phyloP scores from a whole-genome alignment of 2,329 filamentous ascomycete species.

The Aspergillus pseudoglaucus region DNA sequence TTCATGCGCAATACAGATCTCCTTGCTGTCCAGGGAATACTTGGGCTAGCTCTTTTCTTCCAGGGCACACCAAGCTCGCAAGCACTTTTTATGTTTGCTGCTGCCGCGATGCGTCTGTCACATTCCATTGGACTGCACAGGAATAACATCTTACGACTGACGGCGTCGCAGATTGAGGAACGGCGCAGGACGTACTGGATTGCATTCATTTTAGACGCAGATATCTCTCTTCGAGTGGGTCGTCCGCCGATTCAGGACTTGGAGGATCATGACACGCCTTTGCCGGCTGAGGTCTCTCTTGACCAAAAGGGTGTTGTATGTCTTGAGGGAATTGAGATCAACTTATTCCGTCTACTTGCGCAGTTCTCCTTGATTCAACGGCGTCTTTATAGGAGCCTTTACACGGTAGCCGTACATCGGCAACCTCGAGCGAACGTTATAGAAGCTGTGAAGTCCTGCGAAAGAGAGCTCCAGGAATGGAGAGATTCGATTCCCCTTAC shows the following conservation, averaged over 20 bases:
- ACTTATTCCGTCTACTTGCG: conserved; percentile 10
- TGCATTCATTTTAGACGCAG: conserved; percentile 17
- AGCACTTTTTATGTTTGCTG: conserved; percentile 15
- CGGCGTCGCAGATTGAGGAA: conserved; percentile 9
- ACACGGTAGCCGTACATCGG: conserved; percentile 3
- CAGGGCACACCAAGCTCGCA: conserved; percentile 18
- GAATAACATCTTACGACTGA: conserved; percentile 7
- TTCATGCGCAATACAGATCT: conserved; percentile 13
- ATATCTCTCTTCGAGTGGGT: conserved; percentile 14
- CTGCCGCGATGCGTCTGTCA: conserved; percentile 14
- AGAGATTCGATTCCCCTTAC: conserved; percentile 2
- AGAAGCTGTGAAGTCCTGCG: conserved; percentile 6
- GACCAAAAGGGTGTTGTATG: conserved; percentile 8
- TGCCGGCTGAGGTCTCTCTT: conserved; percentile 6
- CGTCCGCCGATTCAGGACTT: conserved; percentile 13
- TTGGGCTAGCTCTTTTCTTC: conserved; percentile 16
- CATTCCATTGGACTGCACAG: conserved; percentile 18
- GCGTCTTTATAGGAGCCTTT: conserved; percentile 6
- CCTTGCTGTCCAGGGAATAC: conserved; percentile 12
- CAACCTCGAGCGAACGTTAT: conserved; percentile 2
- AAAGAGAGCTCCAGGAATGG: conserved; percentile 10
- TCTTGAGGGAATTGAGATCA: conserved; percentile 5
- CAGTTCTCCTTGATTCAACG: conserved; percentile 12
- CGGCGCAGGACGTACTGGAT: conserved; percentile 15
- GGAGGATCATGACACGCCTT: conserved; percentile 11